phyloP scores from a whole-genome alignment of 129 eudicot species.

The Flaveria sonorensis region DNA sequence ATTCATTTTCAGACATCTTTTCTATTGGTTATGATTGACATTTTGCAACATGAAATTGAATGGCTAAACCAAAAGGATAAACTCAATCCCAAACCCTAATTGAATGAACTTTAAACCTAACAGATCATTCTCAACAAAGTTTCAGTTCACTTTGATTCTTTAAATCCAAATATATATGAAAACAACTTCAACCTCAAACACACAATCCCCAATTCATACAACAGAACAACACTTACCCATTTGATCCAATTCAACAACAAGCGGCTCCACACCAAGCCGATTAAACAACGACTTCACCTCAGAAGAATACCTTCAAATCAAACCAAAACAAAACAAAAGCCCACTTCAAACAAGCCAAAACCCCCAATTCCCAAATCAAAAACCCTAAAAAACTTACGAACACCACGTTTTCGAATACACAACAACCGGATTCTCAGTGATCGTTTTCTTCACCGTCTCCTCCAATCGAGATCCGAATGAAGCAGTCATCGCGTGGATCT shows the following conservation, averaged over 20 bases:
- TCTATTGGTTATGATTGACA: not conserved
- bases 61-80: not conserved
- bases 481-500: slow-evolving; percentile 68
- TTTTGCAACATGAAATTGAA: not conserved
- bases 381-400: slow-evolving; percentile 53
- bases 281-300: slow-evolving; percentile 88
- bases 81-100: slow-evolving; percentile 16
- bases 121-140: not conserved
- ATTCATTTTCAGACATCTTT: not conserved
- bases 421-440: slow-evolving; percentile 76
- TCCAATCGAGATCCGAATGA: slow-evolving; percentile 74
- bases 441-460: slow-evolving; percentile 69
- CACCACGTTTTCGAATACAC: slow-evolving; percentile 95
- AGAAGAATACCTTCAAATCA: slow-evolving; percentile 67
- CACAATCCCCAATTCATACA: not conserved
- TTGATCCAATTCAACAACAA: slow-evolving; percentile 75
- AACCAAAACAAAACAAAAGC: slow-evolving; percentile 4
- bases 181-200: not conserved
- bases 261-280: slow-evolving; percentile 80
- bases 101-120: slow-evolving; percentile 6
- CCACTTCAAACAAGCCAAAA: slow-evolving; percentile 3
- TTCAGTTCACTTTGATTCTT: not conserved
- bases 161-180: not conserved
- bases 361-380: not conserved
- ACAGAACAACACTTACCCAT: slow-evolving; percentile 53